Evolutionary conservation across 805 yeast species (phyloP).

Genomic region (Priceomyces castillae): DNA sequence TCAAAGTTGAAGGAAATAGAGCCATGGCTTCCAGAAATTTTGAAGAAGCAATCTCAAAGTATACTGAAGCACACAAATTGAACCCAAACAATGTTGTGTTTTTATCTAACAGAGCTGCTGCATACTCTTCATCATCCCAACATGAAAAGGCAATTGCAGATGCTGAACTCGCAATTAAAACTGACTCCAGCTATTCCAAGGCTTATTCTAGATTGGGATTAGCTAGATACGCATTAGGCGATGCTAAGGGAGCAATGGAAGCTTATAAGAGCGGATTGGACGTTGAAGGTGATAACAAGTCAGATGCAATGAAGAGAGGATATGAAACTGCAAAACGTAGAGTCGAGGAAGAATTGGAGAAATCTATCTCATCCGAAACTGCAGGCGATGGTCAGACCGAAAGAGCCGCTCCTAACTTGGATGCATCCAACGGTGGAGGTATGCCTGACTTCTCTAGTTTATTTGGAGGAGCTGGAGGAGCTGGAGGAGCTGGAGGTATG

Average conservation of each 20-base stretch:
- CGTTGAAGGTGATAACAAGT: conserved; percentile 78
- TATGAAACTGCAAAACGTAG: conserved; percentile 90
- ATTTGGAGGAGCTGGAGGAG: conserved; percentile 68
- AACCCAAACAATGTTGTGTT: conserved; percentile 77
- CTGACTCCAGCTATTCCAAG: conserved; percentile 80
- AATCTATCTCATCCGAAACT: conserved; percentile 16
- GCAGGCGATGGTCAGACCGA: neutral
- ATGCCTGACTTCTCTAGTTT: conserved; percentile 73
- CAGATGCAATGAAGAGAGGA: conserved; percentile 90
- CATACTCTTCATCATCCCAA: conserved; percentile 73
- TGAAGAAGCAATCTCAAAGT: conserved; percentile 67
- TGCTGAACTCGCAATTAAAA: conserved; percentile 75
- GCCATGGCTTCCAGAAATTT: conserved; percentile 79
- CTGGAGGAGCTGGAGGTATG: conserved; percentile 58
- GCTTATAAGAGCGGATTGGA: conserved; percentile 89
- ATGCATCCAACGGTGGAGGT: conserved; percentile 46
- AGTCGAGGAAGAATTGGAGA: conserved; percentile 70
- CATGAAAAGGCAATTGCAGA: conserved; percentile 79
- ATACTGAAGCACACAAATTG: conserved; percentile 74
- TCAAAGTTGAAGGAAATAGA: conserved; percentile 85
- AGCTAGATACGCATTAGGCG: conserved; percentile 93
- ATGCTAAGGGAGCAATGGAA: conserved; percentile 81
- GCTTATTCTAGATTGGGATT: conserved; percentile 94
- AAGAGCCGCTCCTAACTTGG: neutral
- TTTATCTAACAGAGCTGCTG: conserved; percentile 95